Percentiles rank a stretch among this genome's conserved stretches.
Evolutionary conservation across 768 basidiomycete genomes (phyloP).

Genomic region (Termitomyces sp.): DNA sequence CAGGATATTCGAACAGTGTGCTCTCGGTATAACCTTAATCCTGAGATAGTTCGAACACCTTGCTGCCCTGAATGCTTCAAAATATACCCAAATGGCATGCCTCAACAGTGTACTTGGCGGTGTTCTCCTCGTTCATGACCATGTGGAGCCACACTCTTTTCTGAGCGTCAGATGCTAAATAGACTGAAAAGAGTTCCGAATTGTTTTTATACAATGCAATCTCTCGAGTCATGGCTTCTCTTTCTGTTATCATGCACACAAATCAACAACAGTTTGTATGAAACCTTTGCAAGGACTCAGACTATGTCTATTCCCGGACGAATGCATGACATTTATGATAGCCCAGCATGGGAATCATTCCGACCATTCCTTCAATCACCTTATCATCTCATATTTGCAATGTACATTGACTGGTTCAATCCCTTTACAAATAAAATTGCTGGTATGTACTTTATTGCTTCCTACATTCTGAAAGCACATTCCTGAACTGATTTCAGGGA

Average conservation of each 20-base stretch:
- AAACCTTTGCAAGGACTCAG: constrained; percentile 10
- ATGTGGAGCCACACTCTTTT: constrained; percentile 3
- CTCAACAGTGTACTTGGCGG: background rate
- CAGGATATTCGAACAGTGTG: background rate
- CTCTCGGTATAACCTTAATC: background rate
- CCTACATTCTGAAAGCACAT: background rate
- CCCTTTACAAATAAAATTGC: constrained; percentile 8
- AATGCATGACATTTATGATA: constrained; percentile 11
- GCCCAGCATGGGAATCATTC: constrained; percentile 6
- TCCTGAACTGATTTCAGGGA: background rate
- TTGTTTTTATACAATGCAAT: constrained; percentile 1
- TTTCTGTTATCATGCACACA: constrained; percentile 3
- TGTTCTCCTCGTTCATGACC: constrained; percentile 1
- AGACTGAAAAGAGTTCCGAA: background rate
- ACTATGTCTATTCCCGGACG: background rate
- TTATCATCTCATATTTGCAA: constrained; percentile 6
- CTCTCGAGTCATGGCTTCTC: constrained; percentile 5
- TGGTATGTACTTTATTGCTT: background rate
- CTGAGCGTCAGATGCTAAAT: background rate
- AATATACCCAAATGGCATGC: background rate
- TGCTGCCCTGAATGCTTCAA: constrained; percentile 5
- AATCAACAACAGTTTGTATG: constrained; percentile 6
- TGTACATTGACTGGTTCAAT: constrained; percentile 12
- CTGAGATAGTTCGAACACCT: background rate
- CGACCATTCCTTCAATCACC: background rate